These are phyloP conservation scores for Suillus discolor DNA, from an alignment of 768 basidiomycete species.

Conservation along the genomic window DNA sequence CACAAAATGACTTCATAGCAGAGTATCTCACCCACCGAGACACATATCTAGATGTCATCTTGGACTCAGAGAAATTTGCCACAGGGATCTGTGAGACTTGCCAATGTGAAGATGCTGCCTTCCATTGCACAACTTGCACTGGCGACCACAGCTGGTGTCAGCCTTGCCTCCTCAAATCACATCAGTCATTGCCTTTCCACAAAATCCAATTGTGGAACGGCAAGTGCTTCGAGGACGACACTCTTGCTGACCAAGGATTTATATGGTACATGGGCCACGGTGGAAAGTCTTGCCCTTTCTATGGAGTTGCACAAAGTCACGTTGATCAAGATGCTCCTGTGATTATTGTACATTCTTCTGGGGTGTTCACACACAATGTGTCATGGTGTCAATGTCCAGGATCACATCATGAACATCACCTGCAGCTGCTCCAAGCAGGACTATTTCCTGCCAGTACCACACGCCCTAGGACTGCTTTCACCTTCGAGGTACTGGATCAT, in stretches of 20 bases:
- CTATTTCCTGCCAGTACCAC: constrained; percentile 10
- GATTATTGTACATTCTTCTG: background rate
- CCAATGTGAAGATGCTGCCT: background rate
- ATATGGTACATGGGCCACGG: constrained; percentile 24
- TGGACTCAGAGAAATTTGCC: background rate
- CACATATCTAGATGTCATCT: background rate
- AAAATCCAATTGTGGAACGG: constrained; percentile 23
- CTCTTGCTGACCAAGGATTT: constrained; percentile 21
- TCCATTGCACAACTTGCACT: constrained; percentile 4
- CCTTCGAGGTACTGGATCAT: constrained; percentile 9
- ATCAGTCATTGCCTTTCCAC: constrained; percentile 14
- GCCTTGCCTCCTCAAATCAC: background rate
- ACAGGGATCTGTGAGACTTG: constrained; percentile 5
- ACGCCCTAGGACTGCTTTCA: constrained; percentile 9
- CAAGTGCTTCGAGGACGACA: constrained; percentile 8
- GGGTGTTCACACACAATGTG: constrained; percentile 11
- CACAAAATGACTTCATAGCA: constrained; percentile 10
- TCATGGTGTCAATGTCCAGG: constrained; percentile 3
- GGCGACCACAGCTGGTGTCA: constrained; percentile 8
- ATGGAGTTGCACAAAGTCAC: too few relatives aligned
- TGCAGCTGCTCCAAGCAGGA: background rate
- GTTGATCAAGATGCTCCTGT: background rate
- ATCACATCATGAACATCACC: background rate
- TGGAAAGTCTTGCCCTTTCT: constrained; percentile 18
- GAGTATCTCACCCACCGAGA: constrained; percentile 3